Conservation (phyloP, 2,329 filamentous ascomycete species). For the Ceratocystis smalleyi region DNA sequence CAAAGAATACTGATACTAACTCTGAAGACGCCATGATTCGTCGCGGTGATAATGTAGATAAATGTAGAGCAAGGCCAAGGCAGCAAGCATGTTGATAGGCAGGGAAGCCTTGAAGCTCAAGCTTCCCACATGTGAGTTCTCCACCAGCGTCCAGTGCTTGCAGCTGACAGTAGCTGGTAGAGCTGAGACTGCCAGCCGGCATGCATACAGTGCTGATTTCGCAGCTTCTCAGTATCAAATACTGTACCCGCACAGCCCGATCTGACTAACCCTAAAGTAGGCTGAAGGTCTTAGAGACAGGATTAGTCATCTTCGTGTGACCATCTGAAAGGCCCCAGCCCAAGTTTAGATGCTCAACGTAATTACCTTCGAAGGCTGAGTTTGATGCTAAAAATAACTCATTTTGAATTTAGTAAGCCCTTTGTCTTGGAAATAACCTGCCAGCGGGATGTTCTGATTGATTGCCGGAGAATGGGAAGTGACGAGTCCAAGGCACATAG, state of each 20-base stretch:
- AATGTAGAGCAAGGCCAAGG: not conserved
- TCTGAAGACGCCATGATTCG: not conserved
- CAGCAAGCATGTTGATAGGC: not conserved
- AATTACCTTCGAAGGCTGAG: not conserved
- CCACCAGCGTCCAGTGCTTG: not conserved
- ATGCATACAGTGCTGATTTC: not conserved
- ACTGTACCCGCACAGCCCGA: not conserved
- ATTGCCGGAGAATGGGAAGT: not conserved
- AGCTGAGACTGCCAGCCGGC: not conserved
- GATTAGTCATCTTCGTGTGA: not conserved
- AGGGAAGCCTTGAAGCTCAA: not conserved
- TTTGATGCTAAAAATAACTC: not conserved
- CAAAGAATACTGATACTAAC: conserved; percentile 27
- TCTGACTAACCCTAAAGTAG: not conserved
- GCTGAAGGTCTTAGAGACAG: not conserved
- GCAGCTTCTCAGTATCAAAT: not conserved
- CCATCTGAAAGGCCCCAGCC: not conserved
- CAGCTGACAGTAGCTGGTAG: not conserved
- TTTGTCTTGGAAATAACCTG: not conserved
- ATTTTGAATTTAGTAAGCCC: too few relatives aligned
- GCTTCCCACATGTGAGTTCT: not conserved
- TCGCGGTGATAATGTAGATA: not conserved
- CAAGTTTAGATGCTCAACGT: not conserved
- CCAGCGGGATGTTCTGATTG: not conserved
- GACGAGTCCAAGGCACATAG: not conserved